Conservation (phyloP, 768 basidiomycete species). For the Hydnomerulius pinastri region DNA sequence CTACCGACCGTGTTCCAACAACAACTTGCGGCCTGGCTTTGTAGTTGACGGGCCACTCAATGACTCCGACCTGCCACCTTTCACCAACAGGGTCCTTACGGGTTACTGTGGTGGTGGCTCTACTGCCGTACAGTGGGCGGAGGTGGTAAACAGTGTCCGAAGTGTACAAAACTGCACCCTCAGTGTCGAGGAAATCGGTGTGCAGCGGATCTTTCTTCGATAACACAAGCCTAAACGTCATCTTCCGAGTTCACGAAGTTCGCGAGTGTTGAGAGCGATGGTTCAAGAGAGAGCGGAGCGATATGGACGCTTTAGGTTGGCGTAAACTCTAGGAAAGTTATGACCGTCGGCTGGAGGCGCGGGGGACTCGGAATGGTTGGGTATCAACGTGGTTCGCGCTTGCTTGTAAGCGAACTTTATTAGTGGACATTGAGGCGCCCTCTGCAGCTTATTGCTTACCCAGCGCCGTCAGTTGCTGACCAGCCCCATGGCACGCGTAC, state of each 20-base stretch:
- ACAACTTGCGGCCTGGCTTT: conserved; percentile 13
- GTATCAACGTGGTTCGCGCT: too few species aligned
- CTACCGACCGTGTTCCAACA: conserved; percentile 27
- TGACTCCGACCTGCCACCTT: conserved; percentile 27
- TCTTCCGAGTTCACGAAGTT: not conserved
- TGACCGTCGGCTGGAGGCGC: too few species aligned
- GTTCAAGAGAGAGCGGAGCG: not conserved
- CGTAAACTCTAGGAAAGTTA: too few species aligned
- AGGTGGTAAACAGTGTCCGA: conserved; percentile 17
- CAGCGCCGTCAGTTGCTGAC: too few species aligned
- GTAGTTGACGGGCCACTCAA: conserved; percentile 27
- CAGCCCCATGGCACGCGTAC: too few species aligned
- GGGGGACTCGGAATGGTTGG: too few species aligned
- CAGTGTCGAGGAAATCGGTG: conserved; percentile 23
- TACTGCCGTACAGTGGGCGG: conserved; percentile 7
- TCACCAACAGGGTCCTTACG: conserved; percentile 21
- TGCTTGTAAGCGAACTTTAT: too few species aligned
- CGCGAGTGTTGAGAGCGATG: too few species aligned
- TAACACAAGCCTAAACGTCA: conserved; percentile 25
- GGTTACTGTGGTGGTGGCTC: conserved; percentile 26
- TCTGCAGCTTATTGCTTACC: too few species aligned
- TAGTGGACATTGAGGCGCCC: too few species aligned
- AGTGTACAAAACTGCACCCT: conserved; percentile 13
- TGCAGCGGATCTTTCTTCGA: conserved; percentile 26
- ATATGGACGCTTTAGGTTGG: too few species aligned